Evolutionary conservation across 192 early-diverging fungal genomes (phyloP).

Genomic region (Pilaira anomala): DNA sequence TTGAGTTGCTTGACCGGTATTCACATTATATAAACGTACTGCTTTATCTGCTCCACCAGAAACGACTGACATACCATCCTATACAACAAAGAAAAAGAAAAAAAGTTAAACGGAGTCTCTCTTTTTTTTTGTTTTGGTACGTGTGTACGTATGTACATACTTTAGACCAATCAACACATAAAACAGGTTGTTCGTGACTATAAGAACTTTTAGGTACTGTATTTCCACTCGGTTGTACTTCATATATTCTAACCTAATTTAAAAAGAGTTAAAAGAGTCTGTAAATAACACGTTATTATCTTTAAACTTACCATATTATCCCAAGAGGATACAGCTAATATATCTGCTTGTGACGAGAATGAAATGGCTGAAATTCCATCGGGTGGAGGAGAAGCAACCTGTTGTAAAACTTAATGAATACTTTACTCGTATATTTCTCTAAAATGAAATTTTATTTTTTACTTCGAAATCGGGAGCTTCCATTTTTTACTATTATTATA

Average conservation of each 20-base stretch:
- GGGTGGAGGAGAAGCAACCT: slow-evolving; percentile 62
- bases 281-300: not conserved
- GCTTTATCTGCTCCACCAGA: slow-evolving; percentile 92
- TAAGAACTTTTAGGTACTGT: slow-evolving; percentile 77
- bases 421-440: not conserved
- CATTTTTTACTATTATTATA: slow-evolving; percentile 10
- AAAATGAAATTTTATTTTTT: not conserved
- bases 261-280: not conserved
- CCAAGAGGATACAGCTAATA: slow-evolving; percentile 86
- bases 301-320: slow-evolving; percentile 57
- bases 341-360: slow-evolving; percentile 81
- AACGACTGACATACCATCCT: slow-evolving; percentile 89
- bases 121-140: not conserved
- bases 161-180: slow-evolving; percentile 84
- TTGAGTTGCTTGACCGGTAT: slow-evolving; percentile 75
- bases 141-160: slow-evolving; percentile 30
- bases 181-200: slow-evolving; percentile 77
- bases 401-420: not conserved
- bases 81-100: not conserved
- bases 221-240: slow-evolving; percentile 74
- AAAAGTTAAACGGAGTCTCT: no score
- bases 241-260: slow-evolving; percentile 84
- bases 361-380: slow-evolving; percentile 79
- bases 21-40: slow-evolving; percentile 76
- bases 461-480: slow-evolving; percentile 31